Percentiles rank a stretch among this genome's conserved stretches.
phyloP scores from a whole-genome alignment of 345 rosid species.

The Hypericum perforatum region DNA sequence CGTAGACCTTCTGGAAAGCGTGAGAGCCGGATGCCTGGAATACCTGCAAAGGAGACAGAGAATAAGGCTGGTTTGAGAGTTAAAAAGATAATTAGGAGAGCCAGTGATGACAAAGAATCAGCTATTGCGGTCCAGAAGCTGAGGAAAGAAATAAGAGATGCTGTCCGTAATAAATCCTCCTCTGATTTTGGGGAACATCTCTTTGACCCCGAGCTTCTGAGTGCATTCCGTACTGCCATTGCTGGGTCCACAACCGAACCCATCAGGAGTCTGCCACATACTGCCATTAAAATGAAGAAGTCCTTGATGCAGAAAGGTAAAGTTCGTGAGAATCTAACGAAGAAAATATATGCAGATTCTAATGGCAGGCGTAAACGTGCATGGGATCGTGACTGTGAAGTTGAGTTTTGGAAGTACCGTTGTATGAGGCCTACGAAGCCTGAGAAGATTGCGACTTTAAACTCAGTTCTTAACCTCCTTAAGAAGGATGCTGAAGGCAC shows the following conservation, averaged over 20 bases:
- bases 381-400: slow-evolving; percentile 96
- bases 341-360: slow-evolving; percentile 75
- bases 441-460: slow-evolving; percentile 85
- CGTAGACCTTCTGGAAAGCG: slow-evolving; percentile 27
- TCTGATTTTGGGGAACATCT: slow-evolving; percentile 50
- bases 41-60: slow-evolving; percentile 42
- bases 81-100: slow-evolving; percentile 77
- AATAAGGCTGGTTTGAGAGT: slow-evolving; percentile 65
- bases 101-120: slow-evolving; percentile 58
- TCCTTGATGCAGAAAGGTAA: slow-evolving; percentile 88
- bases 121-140: slow-evolving; percentile 60
- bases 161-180: slow-evolving; percentile 57
- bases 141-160: slow-evolving; percentile 86
- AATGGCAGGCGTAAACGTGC: slow-evolving; percentile 83
- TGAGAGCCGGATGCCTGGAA: slow-evolving; percentile 20
- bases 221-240: slow-evolving; percentile 84
- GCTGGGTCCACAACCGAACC: slow-evolving; percentile 54
- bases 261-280: slow-evolving; percentile 39
- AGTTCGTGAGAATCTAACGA: slow-evolving; percentile 89
- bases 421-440: slow-evolving; percentile 64
- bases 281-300: slow-evolving; percentile 64
- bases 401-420: slow-evolving; percentile 98
- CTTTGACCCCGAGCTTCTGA: slow-evolving; percentile 84
- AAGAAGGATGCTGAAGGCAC: slow-evolving; percentile 41
- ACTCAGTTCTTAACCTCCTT: slow-evolving; percentile 76